Evolutionary conservation across 164 flowering plant species (phyloP), one percentile per base, ranked within the genome.

Genomic region (Piper betle): DNA sequence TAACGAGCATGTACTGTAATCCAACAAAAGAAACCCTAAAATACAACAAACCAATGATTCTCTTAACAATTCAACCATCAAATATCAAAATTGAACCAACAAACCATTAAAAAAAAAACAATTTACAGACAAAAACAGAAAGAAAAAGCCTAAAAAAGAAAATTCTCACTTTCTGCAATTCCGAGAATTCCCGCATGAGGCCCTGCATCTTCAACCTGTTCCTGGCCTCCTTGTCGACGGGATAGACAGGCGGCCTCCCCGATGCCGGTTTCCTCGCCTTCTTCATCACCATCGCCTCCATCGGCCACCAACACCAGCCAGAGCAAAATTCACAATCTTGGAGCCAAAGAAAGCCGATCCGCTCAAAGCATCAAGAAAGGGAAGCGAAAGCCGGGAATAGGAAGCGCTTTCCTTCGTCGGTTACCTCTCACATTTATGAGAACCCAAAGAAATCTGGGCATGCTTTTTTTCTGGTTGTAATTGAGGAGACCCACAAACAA

Each of bases 151-250:
- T 25, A 25, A 25, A 25, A 25, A 25, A 25, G 33, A 25, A 25
- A 25, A 25, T 25, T 25, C 11, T 55, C 58, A 90, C 97, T 88
- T 80, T 77, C 16, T 71, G 63, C 69, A 90, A 64, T 15, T 85
- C 90, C 16, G 71, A 64, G 66, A 67, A 87, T 68, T 90, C 97
- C 39, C 87, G 87, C 78, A 81, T 19, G 37, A 90, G 84, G 59
- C 73, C 76, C 66, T 87, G 84, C 71, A 78, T 81, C 80, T 73
- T 90, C 58, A 75, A 67, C 61, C 77, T 78, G 42, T 64, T 64
- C 74, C 74, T 78, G 11, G 80, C 70, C 38, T 80, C 88, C 58
- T 78, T 84, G 42, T 55, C 77, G 13, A 64, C 71, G 52, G 55
- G 50, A 37, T 53, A 63, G 18, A 68, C 62, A 62, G 72, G 53